A percentile compares a stretch with the other conserved stretches of the same genome.
phyloP scores from a whole-genome alignment of 2,329 filamentous ascomycete genomes.

The Cadophora sp. region DNA sequence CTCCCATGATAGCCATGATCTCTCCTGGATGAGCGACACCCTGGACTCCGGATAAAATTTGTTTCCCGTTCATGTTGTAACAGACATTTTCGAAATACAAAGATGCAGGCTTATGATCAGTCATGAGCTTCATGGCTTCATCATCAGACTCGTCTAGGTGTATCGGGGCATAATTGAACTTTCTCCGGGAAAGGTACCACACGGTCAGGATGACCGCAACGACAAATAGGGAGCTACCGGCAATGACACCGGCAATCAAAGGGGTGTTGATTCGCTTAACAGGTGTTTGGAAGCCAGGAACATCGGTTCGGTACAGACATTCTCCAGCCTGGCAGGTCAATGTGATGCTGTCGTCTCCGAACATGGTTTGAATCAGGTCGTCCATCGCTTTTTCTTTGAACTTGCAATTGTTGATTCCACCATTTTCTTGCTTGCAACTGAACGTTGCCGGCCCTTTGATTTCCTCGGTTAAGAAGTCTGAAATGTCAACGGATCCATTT shows the following conservation, averaged over 20 bases:
- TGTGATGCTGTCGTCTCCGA: slow-evolving; percentile 89
- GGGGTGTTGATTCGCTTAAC: slow-evolving; percentile 97
- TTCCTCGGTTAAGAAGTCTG: slow-evolving; percentile 81
- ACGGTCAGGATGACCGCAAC: slow-evolving; percentile 83
- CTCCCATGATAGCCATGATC: slow-evolving; percentile 96
- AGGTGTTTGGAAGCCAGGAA: slow-evolving; percentile 87
- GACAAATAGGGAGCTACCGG: slow-evolving; percentile 82
- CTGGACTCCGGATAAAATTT: slow-evolving; percentile 80
- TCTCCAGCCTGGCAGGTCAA: slow-evolving; percentile 86
- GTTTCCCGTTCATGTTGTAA: slow-evolving; percentile 86
- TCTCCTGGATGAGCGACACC: slow-evolving; percentile 95
- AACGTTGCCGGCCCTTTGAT: slow-evolving; percentile 92
- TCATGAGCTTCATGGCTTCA: slow-evolving; percentile 84
- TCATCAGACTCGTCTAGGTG: slow-evolving; percentile 89
- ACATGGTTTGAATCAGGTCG: slow-evolving; percentile 83
- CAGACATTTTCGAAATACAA: slow-evolving; percentile 88
- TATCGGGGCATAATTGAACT: slow-evolving; percentile 73
- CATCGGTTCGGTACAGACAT: slow-evolving; percentile 90
- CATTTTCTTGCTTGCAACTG: slow-evolving; percentile 71
- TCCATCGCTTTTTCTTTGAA: slow-evolving; percentile 96
- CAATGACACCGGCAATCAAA: slow-evolving; percentile 92
- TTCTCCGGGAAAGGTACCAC: slow-evolving; percentile 87
- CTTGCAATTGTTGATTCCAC: slow-evolving; percentile 69
- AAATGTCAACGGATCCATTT: slow-evolving; percentile 88
- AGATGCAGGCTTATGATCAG: slow-evolving; percentile 89